Evolutionary conservation across 2,329 filamentous ascomycete genomes (phyloP).

Genomic region (Amesomyces nigricolor): DNA sequence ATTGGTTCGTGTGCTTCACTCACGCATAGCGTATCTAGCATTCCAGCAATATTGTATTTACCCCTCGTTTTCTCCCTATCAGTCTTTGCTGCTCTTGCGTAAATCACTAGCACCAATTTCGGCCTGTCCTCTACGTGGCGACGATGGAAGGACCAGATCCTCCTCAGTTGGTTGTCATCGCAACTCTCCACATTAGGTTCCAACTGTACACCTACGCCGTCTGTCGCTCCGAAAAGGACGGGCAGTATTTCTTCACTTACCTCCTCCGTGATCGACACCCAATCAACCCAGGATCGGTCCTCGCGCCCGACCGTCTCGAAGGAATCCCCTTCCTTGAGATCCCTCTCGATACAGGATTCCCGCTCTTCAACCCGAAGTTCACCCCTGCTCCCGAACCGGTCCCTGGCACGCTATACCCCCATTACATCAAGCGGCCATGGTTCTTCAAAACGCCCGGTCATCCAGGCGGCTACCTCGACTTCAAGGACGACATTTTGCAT

Average conservation of each 20-base stretch:
- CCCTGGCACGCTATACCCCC: not conserved
- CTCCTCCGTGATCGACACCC: too few species aligned
- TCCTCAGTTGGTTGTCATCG: too few species aligned
- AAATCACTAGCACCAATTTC: too few species aligned
- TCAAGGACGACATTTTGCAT: not conserved
- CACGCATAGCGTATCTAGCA: too few species aligned
- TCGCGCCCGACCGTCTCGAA: not conserved
- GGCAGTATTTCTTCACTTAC: not conserved
- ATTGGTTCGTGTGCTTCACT: too few species aligned
- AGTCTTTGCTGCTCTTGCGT: too few species aligned
- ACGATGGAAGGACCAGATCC: too few species aligned
- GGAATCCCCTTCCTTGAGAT: not conserved
- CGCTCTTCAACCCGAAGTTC: not conserved
- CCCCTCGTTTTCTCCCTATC: too few species aligned
- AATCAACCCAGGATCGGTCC: too few species aligned
- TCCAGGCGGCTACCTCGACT: too few species aligned
- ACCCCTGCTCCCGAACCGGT: not conserved
- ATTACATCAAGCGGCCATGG: not conserved
- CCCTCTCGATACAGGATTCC: not conserved
- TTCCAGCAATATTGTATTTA: too few species aligned
- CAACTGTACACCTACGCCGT: not conserved
- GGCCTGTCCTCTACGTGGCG: too few species aligned
- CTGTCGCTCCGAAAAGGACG: not conserved
- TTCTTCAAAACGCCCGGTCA: not conserved
- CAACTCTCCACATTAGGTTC: not conserved